Evolutionary conservation across 2,329 filamentous ascomycete genomes (phyloP).

Genomic region (Pseudopyricularia cyperi): DNA sequence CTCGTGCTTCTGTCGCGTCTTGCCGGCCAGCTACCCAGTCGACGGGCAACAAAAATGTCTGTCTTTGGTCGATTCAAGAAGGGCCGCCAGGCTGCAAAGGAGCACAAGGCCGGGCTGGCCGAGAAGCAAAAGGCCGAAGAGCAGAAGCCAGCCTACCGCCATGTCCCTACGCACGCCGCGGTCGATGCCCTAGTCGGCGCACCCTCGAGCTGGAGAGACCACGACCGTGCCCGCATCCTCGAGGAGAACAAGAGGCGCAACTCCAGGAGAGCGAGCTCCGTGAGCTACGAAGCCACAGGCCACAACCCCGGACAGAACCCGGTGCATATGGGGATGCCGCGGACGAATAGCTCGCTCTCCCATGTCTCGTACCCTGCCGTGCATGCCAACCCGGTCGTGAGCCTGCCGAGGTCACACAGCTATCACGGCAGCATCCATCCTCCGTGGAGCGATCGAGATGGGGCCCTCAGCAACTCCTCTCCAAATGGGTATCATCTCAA

Average conservation of each 20-base stretch:
- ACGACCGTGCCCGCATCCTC: conserved; percentile 32
- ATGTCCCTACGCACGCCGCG: conserved; percentile 49
- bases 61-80: conserved; percentile 41
- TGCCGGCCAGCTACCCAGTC: background rate
- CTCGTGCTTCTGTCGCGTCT: background rate
- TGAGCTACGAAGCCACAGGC: conserved; percentile 9
- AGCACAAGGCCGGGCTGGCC: conserved; percentile 33
- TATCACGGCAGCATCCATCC: conserved; percentile 18
- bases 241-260: conserved; percentile 37
- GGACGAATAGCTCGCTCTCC: conserved; percentile 19
- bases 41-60: conserved; percentile 28
- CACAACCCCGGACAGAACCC: conserved; percentile 12
- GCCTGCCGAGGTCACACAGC: conserved; percentile 6
- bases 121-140: conserved; percentile 31
- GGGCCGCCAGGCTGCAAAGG: conserved; percentile 41
- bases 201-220: conserved; percentile 34
- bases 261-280: conserved; percentile 28
- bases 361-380: conserved; percentile 6
- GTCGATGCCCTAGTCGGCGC: conserved; percentile 42
- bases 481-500: background rate
- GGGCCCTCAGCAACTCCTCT: conserved; percentile 17
- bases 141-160: conserved; percentile 36
- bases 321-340: conserved; percentile 23
- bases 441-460: conserved; percentile 17
- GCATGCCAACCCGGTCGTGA: conserved; percentile 3